phyloP scores from a whole-genome alignment of 495 filamentous ascomycete genomes.

The Xylaria nigripes region DNA sequence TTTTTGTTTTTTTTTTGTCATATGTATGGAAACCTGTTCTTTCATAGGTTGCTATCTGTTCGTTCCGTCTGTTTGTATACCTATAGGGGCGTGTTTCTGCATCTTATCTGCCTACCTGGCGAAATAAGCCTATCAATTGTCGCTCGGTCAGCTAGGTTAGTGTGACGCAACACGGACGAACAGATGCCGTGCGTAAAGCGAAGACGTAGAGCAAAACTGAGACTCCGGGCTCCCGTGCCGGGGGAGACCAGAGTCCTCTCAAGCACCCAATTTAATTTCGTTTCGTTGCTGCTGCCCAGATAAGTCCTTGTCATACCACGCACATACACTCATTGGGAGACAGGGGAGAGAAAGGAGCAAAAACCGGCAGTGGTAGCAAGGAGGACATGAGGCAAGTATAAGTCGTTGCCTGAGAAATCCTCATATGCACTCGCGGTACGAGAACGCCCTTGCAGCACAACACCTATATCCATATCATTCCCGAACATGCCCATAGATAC shows the following conservation, averaged over 20 bases:
- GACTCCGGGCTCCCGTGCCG: not conserved
- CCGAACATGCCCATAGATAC: not conserved
- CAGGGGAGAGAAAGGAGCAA: not conserved
- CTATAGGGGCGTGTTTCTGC: not conserved
- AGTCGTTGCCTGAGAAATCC: not conserved
- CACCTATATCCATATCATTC: not conserved
- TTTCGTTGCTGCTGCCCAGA: not conserved
- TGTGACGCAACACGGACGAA: slow-evolving; percentile 1
- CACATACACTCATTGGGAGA: not conserved
- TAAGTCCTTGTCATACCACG: not conserved
- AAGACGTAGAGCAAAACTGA: slow-evolving; percentile 1
- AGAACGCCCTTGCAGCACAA: not conserved
- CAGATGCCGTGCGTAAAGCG: slow-evolving; percentile 1
- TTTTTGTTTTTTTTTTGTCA: too few relatives aligned
- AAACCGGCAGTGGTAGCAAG: not conserved
- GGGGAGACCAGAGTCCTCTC: not conserved
- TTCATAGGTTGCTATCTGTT: slow-evolving; percentile 1
- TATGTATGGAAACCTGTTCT: slow-evolving; percentile 1
- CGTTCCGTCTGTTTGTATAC: not conserved
- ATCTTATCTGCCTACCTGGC: not conserved
- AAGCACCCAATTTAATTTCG: not conserved
- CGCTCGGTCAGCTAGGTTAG: not conserved
- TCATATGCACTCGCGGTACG: not conserved
- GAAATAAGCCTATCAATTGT: not conserved
- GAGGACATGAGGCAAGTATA: not conserved